These are phyloP conservation scores for Calophaca sinica DNA, from an alignment of 306 rosid genomes.

Conservation along the genomic window DNA sequence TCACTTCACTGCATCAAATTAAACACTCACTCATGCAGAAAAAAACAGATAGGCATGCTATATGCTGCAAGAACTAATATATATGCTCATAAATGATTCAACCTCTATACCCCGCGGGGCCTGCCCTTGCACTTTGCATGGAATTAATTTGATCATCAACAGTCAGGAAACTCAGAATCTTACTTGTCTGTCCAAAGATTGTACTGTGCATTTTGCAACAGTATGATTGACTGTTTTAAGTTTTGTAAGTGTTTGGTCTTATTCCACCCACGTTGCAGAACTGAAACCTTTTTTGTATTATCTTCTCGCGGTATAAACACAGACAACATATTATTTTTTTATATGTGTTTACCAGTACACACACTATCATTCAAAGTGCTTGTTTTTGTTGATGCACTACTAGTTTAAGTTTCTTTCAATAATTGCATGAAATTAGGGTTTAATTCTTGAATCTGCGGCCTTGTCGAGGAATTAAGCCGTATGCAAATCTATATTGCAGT, in stretches of 20 bases:
- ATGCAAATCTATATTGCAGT: too few relatives aligned
- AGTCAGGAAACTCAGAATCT: constrained; percentile 26
- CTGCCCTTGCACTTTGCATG: constrained; percentile 39
- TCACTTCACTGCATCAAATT: constrained; percentile 38
- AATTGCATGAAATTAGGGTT: constrained; percentile 7
- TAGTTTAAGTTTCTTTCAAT: constrained; percentile 1
- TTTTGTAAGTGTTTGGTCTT: too few relatives aligned
- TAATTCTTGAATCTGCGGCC: not conserved
- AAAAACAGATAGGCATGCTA: not conserved
- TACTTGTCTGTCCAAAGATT: constrained; percentile 37
- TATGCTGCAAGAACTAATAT: too few relatives aligned
- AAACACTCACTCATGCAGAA: constrained; percentile 34
- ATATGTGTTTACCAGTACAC: not conserved
- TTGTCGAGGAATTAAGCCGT: too few relatives aligned
- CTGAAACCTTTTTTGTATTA: constrained; percentile 17
- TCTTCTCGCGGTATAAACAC: constrained; percentile 31
- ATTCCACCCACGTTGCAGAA: too few relatives aligned
- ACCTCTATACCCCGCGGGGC: constrained; percentile 46
- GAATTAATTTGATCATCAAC: constrained; percentile 29
- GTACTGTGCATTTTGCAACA: constrained; percentile 42
- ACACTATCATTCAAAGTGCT: constrained; percentile 6
- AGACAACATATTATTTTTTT: not conserved
- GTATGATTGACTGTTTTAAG: not conserved
- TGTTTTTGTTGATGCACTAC: constrained; percentile 11
- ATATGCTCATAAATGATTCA: constrained; percentile 40